A percentile compares a stretch with the other conserved stretches of the same genome.
Evolutionary conservation across 306 rosid genomes (phyloP).

Genomic region (Dalbergia cochinchinensis): DNA sequence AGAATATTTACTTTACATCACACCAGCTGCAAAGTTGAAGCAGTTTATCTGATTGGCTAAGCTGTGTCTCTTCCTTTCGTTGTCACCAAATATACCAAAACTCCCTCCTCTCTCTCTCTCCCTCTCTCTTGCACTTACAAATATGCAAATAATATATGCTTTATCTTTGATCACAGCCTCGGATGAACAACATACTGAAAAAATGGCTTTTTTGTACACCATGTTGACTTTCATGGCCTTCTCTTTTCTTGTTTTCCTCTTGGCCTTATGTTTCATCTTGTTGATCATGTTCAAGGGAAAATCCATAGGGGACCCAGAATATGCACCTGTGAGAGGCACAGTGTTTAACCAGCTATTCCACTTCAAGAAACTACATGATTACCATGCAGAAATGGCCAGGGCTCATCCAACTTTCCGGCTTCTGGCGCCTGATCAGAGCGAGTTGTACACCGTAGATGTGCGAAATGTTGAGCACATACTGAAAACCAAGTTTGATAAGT

Average conservation of each 20-base stretch:
- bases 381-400: conserved; percentile 55
- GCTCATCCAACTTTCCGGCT: conserved; percentile 57
- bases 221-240: conserved; percentile 50
- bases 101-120: background rate
- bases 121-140: too few species aligned
- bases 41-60: background rate
- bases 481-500: conserved; percentile 57
- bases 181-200: background rate
- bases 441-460: conserved; percentile 57
- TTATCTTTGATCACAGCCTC: conserved; percentile 21
- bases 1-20: background rate
- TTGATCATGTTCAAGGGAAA: conserved; percentile 55
- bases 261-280: conserved; percentile 48
- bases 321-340: conserved; percentile 75
- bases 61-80: too few species aligned
- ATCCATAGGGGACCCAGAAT: conserved; percentile 57
- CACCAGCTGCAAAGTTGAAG: background rate
- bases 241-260: conserved; percentile 37
- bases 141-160: too few species aligned
- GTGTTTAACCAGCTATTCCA: conserved; percentile 54
- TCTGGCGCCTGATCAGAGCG: conserved; percentile 52
- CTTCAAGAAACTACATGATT: conserved; percentile 59
- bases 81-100: background rate
- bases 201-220: conserved; percentile 53
- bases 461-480: conserved; percentile 67